Conservation (phyloP, 805 yeast species). For the Monosporozyma servazzii region DNA sequence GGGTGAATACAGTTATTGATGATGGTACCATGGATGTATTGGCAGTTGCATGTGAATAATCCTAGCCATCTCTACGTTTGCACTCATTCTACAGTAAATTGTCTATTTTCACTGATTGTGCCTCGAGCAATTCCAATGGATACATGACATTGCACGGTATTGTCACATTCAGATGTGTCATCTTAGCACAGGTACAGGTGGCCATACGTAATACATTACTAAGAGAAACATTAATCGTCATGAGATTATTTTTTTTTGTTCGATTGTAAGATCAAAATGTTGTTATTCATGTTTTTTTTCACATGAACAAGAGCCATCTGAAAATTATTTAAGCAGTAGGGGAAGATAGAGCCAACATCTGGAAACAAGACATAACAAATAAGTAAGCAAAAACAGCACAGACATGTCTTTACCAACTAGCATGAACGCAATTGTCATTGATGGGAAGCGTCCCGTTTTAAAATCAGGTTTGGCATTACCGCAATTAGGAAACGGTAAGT, state of each 20-base stretch:
- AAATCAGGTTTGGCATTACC: conserved; percentile 28
- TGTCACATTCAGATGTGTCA: no score
- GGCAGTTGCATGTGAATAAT: no score
- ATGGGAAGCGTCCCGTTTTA: conserved; percentile 25
- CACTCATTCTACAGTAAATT: no score
- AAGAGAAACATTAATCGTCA: background rate
- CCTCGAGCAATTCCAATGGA: no score
- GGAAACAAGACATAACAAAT: background rate
- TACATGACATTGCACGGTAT: no score
- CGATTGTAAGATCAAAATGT: background rate
- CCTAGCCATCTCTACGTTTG: no score
- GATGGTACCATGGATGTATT: no score
- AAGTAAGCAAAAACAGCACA: background rate
- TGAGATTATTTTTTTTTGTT: background rate
- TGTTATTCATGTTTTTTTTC: background rate
- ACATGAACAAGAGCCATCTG: background rate
- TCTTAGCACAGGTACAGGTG: no score
- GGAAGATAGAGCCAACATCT: background rate
- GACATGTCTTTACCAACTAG: conserved; percentile 20
- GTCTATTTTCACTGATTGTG: no score
- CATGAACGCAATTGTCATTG: conserved; percentile 36
- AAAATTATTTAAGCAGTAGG: background rate
- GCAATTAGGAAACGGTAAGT: conserved; percentile 23
- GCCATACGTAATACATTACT: background rate
- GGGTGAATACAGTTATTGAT: no score